phyloP scores from a whole-genome alignment of 2,329 filamentous ascomycete genomes.

The Exophiala dermatitidis region DNA sequence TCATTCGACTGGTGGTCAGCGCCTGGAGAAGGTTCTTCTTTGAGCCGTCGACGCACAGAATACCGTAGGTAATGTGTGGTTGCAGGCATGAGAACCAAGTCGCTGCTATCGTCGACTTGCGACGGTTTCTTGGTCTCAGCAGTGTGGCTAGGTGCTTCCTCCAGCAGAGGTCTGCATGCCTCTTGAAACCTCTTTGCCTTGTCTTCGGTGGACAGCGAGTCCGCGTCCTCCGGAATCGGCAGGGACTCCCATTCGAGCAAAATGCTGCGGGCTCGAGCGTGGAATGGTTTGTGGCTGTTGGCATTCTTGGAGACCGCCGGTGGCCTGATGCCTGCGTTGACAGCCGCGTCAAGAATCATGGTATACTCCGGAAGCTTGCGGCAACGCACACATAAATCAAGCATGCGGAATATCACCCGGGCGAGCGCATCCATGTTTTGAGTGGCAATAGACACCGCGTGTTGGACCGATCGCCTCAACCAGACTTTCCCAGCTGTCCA shows the following conservation, averaged over 20 bases:
- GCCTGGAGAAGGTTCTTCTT: not conserved
- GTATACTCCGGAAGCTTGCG: conserved; percentile 20
- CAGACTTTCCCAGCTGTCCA: conserved; percentile 24
- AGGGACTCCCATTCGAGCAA: conserved; percentile 18
- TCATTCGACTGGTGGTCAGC: not conserved
- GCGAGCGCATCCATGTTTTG: conserved; percentile 11
- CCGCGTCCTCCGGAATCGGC: conserved; percentile 6
- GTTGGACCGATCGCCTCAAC: conserved; percentile 15
- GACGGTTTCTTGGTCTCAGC: not conserved
- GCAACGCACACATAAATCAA: conserved; percentile 24
- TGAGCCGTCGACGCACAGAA: conserved; percentile 4
- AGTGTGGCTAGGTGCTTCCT: conserved; percentile 1
- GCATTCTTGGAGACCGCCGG: conserved; percentile 3
- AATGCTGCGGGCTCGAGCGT: conserved; percentile 15
- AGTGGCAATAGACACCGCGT: conserved; percentile 15
- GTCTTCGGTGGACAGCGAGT: not conserved
- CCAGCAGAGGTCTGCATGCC: conserved; percentile 8
- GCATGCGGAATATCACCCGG: conserved; percentile 23
- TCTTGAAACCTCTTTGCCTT: conserved; percentile 12
- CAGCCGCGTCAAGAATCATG: conserved; percentile 19
- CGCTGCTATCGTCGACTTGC: conserved; percentile 1
- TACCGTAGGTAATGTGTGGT: conserved; percentile 4
- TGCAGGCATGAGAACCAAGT: conserved; percentile 6
- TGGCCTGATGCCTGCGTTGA: conserved; percentile 16
- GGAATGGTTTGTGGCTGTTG: conserved; percentile 10